phyloP scores from a whole-genome alignment of 192 early-diverging fungal species.

The Backusella macrospora region DNA sequence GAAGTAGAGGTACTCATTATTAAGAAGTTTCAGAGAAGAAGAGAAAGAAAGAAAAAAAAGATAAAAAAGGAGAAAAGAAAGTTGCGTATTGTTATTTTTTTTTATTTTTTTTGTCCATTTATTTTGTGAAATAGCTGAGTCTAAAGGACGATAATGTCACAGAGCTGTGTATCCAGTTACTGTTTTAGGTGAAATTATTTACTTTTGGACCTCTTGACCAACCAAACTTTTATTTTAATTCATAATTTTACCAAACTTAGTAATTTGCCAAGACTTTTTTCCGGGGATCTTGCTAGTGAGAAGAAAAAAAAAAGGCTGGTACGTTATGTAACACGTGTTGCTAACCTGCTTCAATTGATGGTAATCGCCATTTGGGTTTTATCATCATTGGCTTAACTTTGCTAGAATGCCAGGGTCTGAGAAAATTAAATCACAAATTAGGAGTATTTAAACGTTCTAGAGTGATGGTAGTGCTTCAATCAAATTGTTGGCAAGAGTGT shows the following conservation, averaged over 20 bases:
- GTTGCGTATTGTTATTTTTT: not conserved
- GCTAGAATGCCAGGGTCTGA: slow-evolving; percentile 11
- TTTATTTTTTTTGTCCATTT: slow-evolving; percentile 2
- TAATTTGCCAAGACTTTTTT: slow-evolving; percentile 22
- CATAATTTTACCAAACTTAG: slow-evolving; percentile 2
- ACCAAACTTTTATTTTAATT: slow-evolving; percentile 17
- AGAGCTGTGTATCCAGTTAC: slow-evolving; percentile 4
- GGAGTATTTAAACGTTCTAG: slow-evolving; percentile 13
- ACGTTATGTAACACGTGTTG: slow-evolving; percentile 7
- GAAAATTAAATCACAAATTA: slow-evolving; percentile 24
- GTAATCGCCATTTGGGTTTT: not conserved
- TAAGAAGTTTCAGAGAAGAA: not conserved
- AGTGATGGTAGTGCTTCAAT: not conserved
- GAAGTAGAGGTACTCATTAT: not conserved
- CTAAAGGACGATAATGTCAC: not conserved
- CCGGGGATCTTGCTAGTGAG: not conserved
- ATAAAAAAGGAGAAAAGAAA: not conserved
- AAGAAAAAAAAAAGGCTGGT: not conserved
- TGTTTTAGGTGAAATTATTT: slow-evolving; percentile 25
- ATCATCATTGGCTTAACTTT: not conserved
- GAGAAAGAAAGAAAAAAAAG: not conserved
- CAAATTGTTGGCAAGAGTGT: not conserved
- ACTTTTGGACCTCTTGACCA: slow-evolving; percentile 17
- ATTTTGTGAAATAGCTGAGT: slow-evolving; percentile 14
- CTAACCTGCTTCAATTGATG: slow-evolving; percentile 10